Percentiles rank a stretch among this genome's conserved stretches.
phyloP scores from a whole-genome alignment of 2,329 filamentous ascomycete species.

The Sporothrix brunneoviolacea region DNA sequence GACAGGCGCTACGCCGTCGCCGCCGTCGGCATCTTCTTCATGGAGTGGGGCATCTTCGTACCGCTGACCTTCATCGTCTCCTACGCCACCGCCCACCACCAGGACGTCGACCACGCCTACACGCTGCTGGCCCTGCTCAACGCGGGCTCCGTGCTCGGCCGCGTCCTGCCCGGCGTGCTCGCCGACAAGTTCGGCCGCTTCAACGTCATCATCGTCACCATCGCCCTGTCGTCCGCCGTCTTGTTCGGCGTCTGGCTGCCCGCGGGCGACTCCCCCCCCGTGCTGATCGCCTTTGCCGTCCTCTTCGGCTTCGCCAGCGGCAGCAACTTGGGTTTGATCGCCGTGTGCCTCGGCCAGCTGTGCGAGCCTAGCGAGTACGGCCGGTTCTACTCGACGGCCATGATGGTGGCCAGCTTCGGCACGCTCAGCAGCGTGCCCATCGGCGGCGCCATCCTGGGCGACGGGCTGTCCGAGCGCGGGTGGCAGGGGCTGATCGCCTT shows the following conservation, averaged over 20 bases:
- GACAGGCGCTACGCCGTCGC: conserved; percentile 55
- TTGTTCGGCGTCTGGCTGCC: conserved; percentile 68
- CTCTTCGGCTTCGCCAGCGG: conserved; percentile 76
- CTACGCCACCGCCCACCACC: conserved; percentile 58
- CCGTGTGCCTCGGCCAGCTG: conserved; percentile 76
- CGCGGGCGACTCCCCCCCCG: conserved; percentile 40
- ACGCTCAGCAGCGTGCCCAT: conserved; percentile 43
- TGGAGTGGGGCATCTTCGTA: conserved; percentile 65
- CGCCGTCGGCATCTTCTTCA: conserved; percentile 58
- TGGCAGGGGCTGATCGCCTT: conserved; percentile 35
- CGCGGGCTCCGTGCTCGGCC: conserved; percentile 68
- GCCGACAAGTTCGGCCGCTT: conserved; percentile 74
- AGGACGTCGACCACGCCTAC: conserved; percentile 56
- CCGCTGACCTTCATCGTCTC: conserved; percentile 72
- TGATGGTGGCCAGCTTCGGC: conserved; percentile 71
- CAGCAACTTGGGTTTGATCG: conserved; percentile 69
- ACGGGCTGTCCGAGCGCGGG: conserved; percentile 24
- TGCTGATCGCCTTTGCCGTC: conserved; percentile 62
- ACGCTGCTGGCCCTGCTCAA: conserved; percentile 77
- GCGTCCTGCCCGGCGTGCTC: conserved; percentile 67
- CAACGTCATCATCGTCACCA: conserved; percentile 68
- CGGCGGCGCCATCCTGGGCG: conserved; percentile 33
- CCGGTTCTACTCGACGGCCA: conserved; percentile 67
- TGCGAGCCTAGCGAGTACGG: conserved; percentile 64
- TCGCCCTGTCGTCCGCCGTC: conserved; percentile 47